Conservation (phyloP, 257 asterid species). For the Voacanga thouarsii region DNA sequence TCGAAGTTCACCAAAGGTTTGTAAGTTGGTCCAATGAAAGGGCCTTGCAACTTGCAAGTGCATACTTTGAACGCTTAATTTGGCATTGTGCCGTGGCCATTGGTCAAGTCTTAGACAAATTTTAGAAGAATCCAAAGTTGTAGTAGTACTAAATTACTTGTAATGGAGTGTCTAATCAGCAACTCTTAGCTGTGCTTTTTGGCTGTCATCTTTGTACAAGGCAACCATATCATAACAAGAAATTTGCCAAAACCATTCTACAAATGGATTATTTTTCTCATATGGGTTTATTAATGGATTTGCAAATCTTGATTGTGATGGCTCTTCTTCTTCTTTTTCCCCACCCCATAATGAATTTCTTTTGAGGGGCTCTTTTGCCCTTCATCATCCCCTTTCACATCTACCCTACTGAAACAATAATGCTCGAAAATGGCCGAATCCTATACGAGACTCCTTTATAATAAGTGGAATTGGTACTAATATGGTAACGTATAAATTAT, state of each 20-base stretch:
- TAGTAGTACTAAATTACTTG: not conserved
- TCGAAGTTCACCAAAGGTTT: not conserved
- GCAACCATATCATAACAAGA: slow-evolving; percentile 11
- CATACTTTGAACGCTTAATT: not conserved
- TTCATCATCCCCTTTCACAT: not conserved
- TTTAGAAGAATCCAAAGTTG: slow-evolving; percentile 17
- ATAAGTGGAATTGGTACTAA: too few species aligned
- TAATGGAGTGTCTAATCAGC: slow-evolving; percentile 10
- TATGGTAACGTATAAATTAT: too few species aligned
- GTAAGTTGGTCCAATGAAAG: not conserved
- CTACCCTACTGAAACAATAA: not conserved
- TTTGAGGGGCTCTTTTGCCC: not conserved
- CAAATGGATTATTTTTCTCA: slow-evolving; percentile 6
- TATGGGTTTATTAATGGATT: not conserved
- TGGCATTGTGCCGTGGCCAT: not conserved
- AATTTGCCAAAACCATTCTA: not conserved
- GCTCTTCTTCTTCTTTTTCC: not conserved
- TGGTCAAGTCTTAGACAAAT: not conserved
- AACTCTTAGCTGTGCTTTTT: not conserved
- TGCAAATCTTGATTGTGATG: not conserved
- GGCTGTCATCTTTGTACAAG: slow-evolving; percentile 13
- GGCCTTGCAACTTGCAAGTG: not conserved
- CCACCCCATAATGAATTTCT: not conserved
- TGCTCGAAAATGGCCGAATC: too few species aligned
- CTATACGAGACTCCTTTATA: too few species aligned